phyloP scores from a whole-genome alignment of 1,284 basidiomycete species.

The Meripilus lineatus region DNA sequence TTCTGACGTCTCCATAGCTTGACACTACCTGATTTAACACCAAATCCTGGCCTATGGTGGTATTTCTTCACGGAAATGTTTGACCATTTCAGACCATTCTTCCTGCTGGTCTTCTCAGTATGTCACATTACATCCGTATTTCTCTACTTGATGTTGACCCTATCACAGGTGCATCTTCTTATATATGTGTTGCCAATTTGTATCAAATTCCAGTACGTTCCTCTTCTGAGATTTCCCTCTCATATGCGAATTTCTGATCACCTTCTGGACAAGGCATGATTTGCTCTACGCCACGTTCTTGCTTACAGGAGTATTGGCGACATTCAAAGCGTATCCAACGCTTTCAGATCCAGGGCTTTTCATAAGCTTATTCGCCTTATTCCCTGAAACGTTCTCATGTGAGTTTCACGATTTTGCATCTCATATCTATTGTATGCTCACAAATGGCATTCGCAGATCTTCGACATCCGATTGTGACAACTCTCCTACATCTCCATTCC shows the following conservation, averaged over 20 bases:
- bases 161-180: constrained; percentile 68
- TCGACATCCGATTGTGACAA: constrained; percentile 82
- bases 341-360: constrained; percentile 88
- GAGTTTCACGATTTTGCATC: constrained; percentile 27
- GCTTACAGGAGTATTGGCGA: constrained; percentile 73
- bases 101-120: constrained; percentile 93
- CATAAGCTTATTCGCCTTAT: constrained; percentile 74
- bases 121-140: constrained; percentile 18
- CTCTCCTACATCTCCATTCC: constrained; percentile 82
- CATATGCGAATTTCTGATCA: not conserved
- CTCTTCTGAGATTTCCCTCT: not conserved
- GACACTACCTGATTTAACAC: constrained; percentile 78
- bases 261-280: constrained; percentile 58
- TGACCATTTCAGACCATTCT: constrained; percentile 95
- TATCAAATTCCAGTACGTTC: constrained; percentile 77
- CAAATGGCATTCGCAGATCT: constrained; percentile 52
- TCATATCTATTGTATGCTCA: not conserved
- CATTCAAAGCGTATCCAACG: constrained; percentile 92
- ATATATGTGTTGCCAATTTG: constrained; percentile 85
- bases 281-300: constrained; percentile 79
- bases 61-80: constrained; percentile 99
- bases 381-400: constrained; percentile 85
- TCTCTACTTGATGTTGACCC: not conserved
- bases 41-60: constrained; percentile 96
- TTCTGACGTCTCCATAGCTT: no score